Evolutionary conservation across 805 yeast genomes (phyloP).

Genomic region (Suhomyces sp.): DNA sequence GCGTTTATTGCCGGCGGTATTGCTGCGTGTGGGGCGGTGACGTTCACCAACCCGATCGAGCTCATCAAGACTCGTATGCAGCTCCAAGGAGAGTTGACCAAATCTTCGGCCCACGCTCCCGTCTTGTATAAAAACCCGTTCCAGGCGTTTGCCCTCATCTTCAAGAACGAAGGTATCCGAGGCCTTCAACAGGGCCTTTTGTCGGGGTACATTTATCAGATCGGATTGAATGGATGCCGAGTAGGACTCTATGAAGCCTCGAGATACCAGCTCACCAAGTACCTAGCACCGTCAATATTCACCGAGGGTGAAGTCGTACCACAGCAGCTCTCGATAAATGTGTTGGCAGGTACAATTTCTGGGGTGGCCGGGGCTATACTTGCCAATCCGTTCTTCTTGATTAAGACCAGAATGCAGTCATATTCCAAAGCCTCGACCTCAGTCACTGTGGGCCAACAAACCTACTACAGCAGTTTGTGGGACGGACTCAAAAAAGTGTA

Average conservation of each 20-base stretch:
- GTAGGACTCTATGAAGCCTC: slow-evolving; percentile 92
- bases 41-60: slow-evolving; percentile 94
- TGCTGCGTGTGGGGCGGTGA: slow-evolving; percentile 98
- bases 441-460: slow-evolving; percentile 76
- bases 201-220: slow-evolving; percentile 87
- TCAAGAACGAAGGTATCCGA: slow-evolving; percentile 75
- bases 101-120: slow-evolving; percentile 47
- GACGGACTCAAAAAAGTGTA: slow-evolving; percentile 67
- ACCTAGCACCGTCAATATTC: slow-evolving; percentile 50
- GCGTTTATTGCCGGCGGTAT: slow-evolving; percentile 29
- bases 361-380: slow-evolving; percentile 87
- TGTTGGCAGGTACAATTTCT: slow-evolving; percentile 74
- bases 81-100: slow-evolving; percentile 84
- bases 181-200: slow-evolving; percentile 88
- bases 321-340: slow-evolving; percentile 54
- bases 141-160: slow-evolving; percentile 76
- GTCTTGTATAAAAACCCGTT: slow-evolving; percentile 72
- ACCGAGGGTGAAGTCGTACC: slow-evolving; percentile 38
- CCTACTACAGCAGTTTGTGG: slow-evolving; percentile 69
- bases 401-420: slow-evolving; percentile 96
- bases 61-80: slow-evolving; percentile 95
- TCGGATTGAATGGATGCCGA: slow-evolving; percentile 91
- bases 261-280: slow-evolving; percentile 55
- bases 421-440: slow-evolving; percentile 54
- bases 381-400: slow-evolving; percentile 89